phyloP scores from a whole-genome alignment of 2,329 filamentous ascomycete genomes.

The Phialocephala subalpina region DNA sequence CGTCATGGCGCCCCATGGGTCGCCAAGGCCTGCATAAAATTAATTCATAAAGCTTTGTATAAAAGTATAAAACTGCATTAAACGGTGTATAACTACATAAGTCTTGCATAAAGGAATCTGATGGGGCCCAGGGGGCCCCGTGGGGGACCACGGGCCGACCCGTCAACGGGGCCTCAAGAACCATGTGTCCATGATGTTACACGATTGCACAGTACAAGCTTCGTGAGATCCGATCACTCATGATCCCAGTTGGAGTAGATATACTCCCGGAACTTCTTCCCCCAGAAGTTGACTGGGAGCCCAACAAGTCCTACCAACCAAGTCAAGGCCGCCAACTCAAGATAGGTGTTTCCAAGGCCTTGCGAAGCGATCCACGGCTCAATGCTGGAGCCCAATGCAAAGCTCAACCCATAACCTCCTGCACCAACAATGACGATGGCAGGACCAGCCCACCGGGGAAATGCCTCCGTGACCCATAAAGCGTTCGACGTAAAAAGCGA shows the following conservation, averaged over 20 bases:
- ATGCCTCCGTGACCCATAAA: conserved; percentile 33
- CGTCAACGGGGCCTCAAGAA: too few relatives aligned
- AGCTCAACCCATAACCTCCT: conserved; percentile 29
- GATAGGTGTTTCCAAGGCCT: conserved; percentile 20
- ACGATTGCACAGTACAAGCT: too few relatives aligned
- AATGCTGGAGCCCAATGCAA: conserved; percentile 28
- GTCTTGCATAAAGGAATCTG: too few relatives aligned
- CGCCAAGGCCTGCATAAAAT: too few relatives aligned
- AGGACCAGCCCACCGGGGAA: conserved; percentile 30
- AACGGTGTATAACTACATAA: too few relatives aligned
- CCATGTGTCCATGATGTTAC: too few relatives aligned
- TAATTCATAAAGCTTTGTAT: too few relatives aligned
- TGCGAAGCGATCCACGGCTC: conserved; percentile 27
- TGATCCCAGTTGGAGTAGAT: conserved; percentile 18
- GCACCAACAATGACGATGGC: conserved; percentile 28
- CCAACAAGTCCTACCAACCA: conserved; percentile 24
- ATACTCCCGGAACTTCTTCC: conserved; percentile 19
- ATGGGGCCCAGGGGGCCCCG: too few relatives aligned
- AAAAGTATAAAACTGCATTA: too few relatives aligned
- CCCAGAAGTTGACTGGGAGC: conserved; percentile 31
- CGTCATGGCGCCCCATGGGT: too few relatives aligned
- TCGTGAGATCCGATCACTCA: too few relatives aligned
- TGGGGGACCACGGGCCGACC: too few relatives aligned
- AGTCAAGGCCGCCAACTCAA: conserved; percentile 24
- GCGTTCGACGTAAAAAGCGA: conserved; percentile 25